Evolutionary conservation across 352 stramenopile species (phyloP), one percentile per base, ranked within the genome.

Genomic region (Phytophthora sansomeana): DNA sequence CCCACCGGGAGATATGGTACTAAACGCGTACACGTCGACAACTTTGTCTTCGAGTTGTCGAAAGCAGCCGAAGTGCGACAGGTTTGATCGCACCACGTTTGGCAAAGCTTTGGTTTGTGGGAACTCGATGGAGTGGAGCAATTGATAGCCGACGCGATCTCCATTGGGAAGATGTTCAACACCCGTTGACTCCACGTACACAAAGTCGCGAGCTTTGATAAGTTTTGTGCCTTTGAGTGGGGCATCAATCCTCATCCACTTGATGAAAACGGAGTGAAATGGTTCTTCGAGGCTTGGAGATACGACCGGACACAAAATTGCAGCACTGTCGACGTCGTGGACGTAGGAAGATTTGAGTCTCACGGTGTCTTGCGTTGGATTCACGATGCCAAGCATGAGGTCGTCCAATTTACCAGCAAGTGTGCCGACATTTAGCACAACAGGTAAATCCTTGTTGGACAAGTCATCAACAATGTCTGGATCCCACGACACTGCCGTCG

Each of bases 31-130:
- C 26, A 78, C 59, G 13, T 84, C 74, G 26, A 83, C 69, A 5
- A 61, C 38, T 29, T 83, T 71, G 4, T 68, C 44, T 0, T 29
- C 61, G 14, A 62, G 56, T 63, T 86, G 77, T 5, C 75, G 75
- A 50, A 75, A 85, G 47, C 85, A 60, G 0, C 48, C 63, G 46
- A 67, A 86, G 3, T 78, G 17, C 4, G 77, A 84, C 6, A 85
- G 38, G 28, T 69, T 74, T 4, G 52, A 75, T 6, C 80, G 75
- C 7, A 71, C 65, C 48, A 66, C 68, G n/a, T 57, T 51, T 5
- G 63, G 28, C 0, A 82, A 50, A 26, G 68, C 53, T 16, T 58
- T 72, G 14, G 77, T 72, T 33, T 78, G 50, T 2, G 65, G 52
- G 17, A 88, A 73, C 19, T 80, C 60, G 35, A 83, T 43, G 14